phyloP scores from a whole-genome alignment of 2,329 filamentous ascomycete species.

The Aspergillus caelatus region DNA sequence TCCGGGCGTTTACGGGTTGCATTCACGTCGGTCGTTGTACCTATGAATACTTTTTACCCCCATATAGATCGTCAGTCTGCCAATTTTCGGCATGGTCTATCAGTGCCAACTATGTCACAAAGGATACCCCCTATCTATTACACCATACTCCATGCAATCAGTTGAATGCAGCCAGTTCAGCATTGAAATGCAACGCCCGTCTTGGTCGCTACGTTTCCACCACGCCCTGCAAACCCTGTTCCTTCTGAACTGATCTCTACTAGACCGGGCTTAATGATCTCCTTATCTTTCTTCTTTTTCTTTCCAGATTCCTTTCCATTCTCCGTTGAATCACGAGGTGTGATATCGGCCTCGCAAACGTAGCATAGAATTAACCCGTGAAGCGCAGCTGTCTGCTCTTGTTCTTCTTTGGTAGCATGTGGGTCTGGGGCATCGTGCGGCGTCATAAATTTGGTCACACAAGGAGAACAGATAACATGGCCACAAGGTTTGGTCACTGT shows the following conservation, averaged over 20 bases:
- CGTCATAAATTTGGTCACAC: slow-evolving; percentile 80
- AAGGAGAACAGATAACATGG: slow-evolving; percentile 85
- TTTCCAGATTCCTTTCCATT: slow-evolving; percentile 21
- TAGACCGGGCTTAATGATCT: slow-evolving; percentile 69
- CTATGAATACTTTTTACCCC: background rate
- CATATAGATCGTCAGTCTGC: slow-evolving; percentile 1
- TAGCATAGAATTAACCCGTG: slow-evolving; percentile 68
- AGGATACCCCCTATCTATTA: background rate
- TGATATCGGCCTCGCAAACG: slow-evolving; percentile 82
- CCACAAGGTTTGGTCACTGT: slow-evolving; percentile 81
- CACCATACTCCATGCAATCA: background rate
- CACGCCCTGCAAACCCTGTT: slow-evolving; percentile 89
- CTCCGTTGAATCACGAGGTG: slow-evolving; percentile 40
- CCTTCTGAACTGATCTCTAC: slow-evolving; percentile 83
- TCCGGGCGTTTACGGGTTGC: slow-evolving; percentile 26
- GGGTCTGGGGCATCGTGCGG: slow-evolving; percentile 59
- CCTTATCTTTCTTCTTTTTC: slow-evolving; percentile 48
- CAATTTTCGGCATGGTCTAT: background rate
- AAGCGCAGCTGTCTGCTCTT: slow-evolving; percentile 34
- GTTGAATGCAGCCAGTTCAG: slow-evolving; percentile 45
- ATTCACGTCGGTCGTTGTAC: slow-evolving; percentile 11
- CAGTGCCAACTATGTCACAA: background rate
- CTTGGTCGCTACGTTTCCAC: slow-evolving; percentile 79
- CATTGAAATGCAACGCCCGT: slow-evolving; percentile 81
- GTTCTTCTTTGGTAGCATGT: slow-evolving; percentile 59